These are phyloP conservation scores for Raddia guianensis DNA, from an alignment of 176 grass and related monocot genomes.

Conservation along the genomic window DNA sequence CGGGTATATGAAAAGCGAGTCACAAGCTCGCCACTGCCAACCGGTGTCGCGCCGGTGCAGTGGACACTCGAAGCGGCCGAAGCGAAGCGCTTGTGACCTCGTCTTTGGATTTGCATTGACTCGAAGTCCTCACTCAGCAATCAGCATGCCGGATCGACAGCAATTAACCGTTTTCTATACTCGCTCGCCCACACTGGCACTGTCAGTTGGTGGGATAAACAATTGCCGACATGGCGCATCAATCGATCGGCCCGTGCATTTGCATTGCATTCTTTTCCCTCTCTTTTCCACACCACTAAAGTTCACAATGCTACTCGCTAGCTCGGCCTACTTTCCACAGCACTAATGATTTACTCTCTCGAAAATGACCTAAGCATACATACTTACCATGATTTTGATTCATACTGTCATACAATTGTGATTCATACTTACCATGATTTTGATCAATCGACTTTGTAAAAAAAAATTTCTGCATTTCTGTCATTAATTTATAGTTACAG, in stretches of 20 bases:
- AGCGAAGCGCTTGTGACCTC: background rate
- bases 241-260: background rate
- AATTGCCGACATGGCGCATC: conserved; percentile 24
- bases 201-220: background rate
- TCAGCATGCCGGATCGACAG: background rate
- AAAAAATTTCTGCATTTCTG: no score
- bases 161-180: background rate
- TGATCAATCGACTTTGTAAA: no score
- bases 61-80: background rate
- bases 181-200: background rate
- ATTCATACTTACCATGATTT: no score
- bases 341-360: no score
- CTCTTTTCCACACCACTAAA: background rate
- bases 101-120: background rate
- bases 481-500: no score
- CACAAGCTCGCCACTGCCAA: background rate
- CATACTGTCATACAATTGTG: no score
- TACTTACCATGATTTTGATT: no score
- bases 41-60: background rate
- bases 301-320: no score
- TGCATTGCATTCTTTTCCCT: background rate
- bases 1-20: background rate
- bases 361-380: no score
- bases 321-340: no score
- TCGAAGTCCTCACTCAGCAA: background rate